phyloP scores from a whole-genome alignment of 2,329 filamentous ascomycete genomes.

The Cercospora nicotianae region DNA sequence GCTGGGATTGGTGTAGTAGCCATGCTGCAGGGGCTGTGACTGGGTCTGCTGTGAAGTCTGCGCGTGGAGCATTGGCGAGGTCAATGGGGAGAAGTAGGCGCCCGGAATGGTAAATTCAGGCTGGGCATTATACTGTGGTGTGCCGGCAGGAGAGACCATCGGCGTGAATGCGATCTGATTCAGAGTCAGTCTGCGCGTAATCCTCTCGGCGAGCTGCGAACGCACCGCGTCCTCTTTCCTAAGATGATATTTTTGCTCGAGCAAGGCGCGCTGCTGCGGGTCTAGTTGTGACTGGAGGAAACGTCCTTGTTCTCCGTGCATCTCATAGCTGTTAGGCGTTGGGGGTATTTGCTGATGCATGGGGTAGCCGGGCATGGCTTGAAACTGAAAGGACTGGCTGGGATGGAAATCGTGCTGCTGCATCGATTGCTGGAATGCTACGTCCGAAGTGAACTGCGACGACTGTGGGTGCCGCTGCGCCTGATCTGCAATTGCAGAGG shows the following conservation, averaged over 20 bases:
- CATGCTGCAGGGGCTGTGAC: conserved; percentile 38
- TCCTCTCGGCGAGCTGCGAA: conserved; percentile 41
- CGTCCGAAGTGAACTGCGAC: conserved; percentile 25
- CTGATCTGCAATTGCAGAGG: conserved; percentile 24
- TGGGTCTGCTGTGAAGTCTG: conserved; percentile 56
- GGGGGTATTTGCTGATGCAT: conserved; percentile 64
- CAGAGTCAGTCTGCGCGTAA: conserved; percentile 21
- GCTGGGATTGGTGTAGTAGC: conserved; percentile 53
- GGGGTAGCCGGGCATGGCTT: conserved; percentile 49
- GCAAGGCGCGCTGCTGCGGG: conserved; percentile 60
- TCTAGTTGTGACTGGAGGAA: conserved; percentile 58
- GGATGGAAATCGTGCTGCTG: conserved; percentile 29
- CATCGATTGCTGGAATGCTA: conserved; percentile 33
- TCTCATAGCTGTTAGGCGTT: conserved; percentile 77
- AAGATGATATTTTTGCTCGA: conserved; percentile 64
- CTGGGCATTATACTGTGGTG: conserved; percentile 63
- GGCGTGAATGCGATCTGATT: conserved; percentile 62
- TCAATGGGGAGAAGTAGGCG: conserved; percentile 79
- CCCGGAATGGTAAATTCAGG: conserved; percentile 64
- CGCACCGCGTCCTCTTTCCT: conserved; percentile 68
- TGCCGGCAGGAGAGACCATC: conserved; percentile 79
- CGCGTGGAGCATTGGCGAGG: conserved; percentile 75
- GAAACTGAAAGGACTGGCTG: conserved; percentile 39
- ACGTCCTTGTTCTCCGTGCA: conserved; percentile 59
- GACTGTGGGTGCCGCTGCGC: conserved; percentile 20